Base-by-base conservation (phyloP, 2,329 filamentous ascomycete species). In the Trichothecium roseum region DNA sequence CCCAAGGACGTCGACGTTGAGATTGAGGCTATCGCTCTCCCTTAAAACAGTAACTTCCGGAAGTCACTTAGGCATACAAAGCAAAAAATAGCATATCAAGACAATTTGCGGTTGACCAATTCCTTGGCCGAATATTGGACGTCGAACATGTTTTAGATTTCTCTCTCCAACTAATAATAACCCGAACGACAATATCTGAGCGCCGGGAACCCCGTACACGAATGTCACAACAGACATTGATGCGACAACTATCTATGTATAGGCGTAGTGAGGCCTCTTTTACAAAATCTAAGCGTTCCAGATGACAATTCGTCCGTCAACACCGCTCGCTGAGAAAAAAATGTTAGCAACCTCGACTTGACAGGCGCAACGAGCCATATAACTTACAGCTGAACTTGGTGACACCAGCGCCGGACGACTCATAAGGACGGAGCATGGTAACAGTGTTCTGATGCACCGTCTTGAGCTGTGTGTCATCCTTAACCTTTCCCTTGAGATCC, bases 371-470 rank as follows among this genome's bases (percentile, higher is more conserved):
- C 22, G 17, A 48, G 40, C 34, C 27, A 39, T 26, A 32, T 30
- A 47, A 74, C 82, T 78, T 74, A 86, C 84, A 91, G 63, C 82
- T 94, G 49, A 96, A 89, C 61, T 88, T 86, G 40, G 63, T 73
- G 8, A 94, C 77, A 30, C 61, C 62, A 32, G 71, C 74, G 22
- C 73, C 77, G 29, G 68, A 66, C 37, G 72, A 72, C 50, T 87
- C 76, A 55, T 81, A 95, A 15, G 76, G 69, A 30, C 91, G 76
- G 34, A 98, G 67, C 3, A 79, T 94, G 52, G 76, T 86, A 54
- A 98, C 84, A 18, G 88, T 94, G 63, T 98, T 98, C 58, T 98
- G 91, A 62, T 98, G 91, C 32, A 91, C 78, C 9, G 91, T 96
- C 64, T 86, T 91, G 48, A 98, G 70, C 64, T 94, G 84, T 4